A percentile compares a stretch with the other conserved stretches of the same genome.
These are phyloP conservation scores for Lentinula raphanica DNA, from an alignment of 768 basidiomycete genomes.

Conservation along the genomic window DNA sequence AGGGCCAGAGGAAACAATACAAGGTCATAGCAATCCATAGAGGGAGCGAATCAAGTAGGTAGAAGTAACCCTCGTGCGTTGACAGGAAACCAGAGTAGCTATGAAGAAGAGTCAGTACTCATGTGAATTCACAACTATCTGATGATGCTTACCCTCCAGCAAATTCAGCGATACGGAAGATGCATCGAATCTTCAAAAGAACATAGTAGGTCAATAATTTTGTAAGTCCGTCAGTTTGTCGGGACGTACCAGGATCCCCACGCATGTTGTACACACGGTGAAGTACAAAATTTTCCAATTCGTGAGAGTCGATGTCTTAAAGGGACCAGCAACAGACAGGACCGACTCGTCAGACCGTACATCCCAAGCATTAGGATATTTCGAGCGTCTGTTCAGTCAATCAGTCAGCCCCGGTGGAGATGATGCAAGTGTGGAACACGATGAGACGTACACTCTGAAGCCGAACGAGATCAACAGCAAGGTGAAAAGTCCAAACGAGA, in stretches of 20 bases:
- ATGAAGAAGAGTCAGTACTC: neutral
- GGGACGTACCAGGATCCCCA: conserved; percentile 41
- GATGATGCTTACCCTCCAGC: conserved; percentile 34
- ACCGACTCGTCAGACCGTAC: conserved; percentile 18
- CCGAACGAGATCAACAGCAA: conserved; percentile 29
- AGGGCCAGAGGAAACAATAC: conserved; percentile 24
- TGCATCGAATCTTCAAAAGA: conserved; percentile 36
- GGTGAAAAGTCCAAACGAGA: conserved; percentile 36
- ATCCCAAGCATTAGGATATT: neutral
- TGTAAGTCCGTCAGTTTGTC: too few relatives aligned
- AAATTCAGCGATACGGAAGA: conserved; percentile 45
- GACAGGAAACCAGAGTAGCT: conserved; percentile 31
- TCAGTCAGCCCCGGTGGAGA: neutral
- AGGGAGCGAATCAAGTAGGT: conserved; percentile 47
- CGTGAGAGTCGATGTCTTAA: conserved; percentile 12
- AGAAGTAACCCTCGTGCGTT: conserved; percentile 46
- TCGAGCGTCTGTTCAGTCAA: neutral
- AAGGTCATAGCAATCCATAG: conserved; percentile 40
- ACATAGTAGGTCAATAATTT: too few relatives aligned
- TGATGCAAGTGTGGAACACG: neutral
- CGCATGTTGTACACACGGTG: conserved; percentile 34
- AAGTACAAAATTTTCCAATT: conserved; percentile 43
- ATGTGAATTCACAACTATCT: neutral
- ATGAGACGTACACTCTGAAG: conserved; percentile 22
- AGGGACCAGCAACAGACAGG: conserved; percentile 22